These are phyloP conservation scores for Salvia splendens DNA, from an alignment of 257 asterid species.

Conservation along the genomic window DNA sequence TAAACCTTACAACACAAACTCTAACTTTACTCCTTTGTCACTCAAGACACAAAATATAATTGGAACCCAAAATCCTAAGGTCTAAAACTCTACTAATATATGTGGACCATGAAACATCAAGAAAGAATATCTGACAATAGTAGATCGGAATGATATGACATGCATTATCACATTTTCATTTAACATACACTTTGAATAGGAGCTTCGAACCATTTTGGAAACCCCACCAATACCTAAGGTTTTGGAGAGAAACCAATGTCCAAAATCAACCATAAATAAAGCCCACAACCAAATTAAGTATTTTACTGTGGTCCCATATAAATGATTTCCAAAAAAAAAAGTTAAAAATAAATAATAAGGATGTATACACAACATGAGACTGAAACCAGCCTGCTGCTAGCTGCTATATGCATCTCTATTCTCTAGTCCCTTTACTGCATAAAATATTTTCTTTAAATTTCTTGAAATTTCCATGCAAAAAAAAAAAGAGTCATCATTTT, in stretches of 20 bases:
- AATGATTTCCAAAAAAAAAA: neutral
- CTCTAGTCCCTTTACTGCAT: slow-evolving; percentile 17
- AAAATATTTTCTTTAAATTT: too few species aligned
- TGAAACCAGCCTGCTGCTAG: neutral
- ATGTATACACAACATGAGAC: slow-evolving; percentile 29
- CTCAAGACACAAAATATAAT: neutral
- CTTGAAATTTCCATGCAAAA: neutral
- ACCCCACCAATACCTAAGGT: neutral
- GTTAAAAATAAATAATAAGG: neutral
- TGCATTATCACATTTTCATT: neutral
- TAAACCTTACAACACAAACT: too few species aligned
- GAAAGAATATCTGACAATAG: neutral
- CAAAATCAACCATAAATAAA: slow-evolving; percentile 12
- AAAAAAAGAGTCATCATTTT: neutral
- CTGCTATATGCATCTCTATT: slow-evolving; percentile 26
- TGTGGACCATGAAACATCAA: neutral
- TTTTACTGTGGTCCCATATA: slow-evolving; percentile 34
- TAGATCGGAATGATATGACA: neutral
- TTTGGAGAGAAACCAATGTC: slow-evolving; percentile 14
- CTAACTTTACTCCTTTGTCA: too few species aligned
- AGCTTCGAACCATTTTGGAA: too few species aligned
- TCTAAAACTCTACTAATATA: too few species aligned
- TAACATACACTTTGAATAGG: neutral
- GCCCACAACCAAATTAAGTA: slow-evolving; percentile 23
- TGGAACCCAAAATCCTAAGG: neutral